Conservation (phyloP, 495 filamentous ascomycete species). For the Opeltia flavorubescens region DNA sequence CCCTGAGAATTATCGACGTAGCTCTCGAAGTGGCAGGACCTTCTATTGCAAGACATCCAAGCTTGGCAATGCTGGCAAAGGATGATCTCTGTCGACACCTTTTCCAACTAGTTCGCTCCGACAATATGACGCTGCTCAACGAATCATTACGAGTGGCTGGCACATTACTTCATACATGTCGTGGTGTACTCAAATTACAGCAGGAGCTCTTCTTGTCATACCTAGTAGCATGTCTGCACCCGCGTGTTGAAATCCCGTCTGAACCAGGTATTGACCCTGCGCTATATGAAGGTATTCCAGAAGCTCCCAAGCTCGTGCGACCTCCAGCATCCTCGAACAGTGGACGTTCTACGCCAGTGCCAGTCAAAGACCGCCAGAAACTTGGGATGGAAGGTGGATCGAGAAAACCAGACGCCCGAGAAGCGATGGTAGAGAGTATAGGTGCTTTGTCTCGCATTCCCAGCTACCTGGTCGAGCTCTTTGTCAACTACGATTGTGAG, state of each 20-base stretch:
- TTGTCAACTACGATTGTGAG: constrained; percentile 97
- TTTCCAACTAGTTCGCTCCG: constrained; percentile 92
- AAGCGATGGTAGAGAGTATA: constrained; percentile 97
- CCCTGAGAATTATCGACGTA: constrained; percentile 91
- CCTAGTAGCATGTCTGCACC: constrained; percentile 84
- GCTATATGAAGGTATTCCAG: constrained; percentile 86
- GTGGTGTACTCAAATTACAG: constrained; percentile 86
- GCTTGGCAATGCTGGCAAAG: constrained; percentile 73
- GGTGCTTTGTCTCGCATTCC: constrained; percentile 84
- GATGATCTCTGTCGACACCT: constrained; percentile 89
- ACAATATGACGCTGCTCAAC: constrained; percentile 85
- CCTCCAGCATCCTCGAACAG: constrained; percentile 67
- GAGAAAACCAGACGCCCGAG: constrained; percentile 81
- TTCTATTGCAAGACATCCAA: constrained; percentile 87
- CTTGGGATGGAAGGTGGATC: constrained; percentile 86
- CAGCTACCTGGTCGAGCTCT: constrained; percentile 85
- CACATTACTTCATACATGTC: constrained; percentile 80
- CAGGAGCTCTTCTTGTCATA: constrained; percentile 96
- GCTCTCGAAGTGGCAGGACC: constrained; percentile 93
- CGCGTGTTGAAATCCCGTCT: constrained; percentile 76
- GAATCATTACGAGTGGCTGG: constrained; percentile 84
- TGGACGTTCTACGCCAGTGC: constrained; percentile 81
- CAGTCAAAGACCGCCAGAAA: constrained; percentile 85
- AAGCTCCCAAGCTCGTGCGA: constrained; percentile 75
- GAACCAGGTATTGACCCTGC: constrained; percentile 83